Evolutionary conservation across 495 filamentous ascomycete species (phyloP), one percentile per base, ranked within the genome.

Genomic region (Tuber calosporum): DNA sequence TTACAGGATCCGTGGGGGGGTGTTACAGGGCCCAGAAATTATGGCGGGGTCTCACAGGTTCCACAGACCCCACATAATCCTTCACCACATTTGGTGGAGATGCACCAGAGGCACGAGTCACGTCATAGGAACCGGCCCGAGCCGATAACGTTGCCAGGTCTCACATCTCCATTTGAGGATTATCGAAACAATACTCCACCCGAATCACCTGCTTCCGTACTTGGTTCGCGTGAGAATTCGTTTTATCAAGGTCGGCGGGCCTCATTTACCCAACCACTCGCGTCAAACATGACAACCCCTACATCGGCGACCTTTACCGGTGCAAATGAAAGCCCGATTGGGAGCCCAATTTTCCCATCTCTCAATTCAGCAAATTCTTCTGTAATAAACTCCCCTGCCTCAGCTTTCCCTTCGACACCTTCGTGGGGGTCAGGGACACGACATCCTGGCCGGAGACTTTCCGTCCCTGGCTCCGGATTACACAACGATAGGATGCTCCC

Each of bases 101-200:
- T 79, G 53, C 75, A 77, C 53, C 78, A 72, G 42, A 66, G 70
- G 48, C 76, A 81, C 70, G 75, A 75, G 39, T 74, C 79, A 41
- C 73, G 77, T n/a, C 74, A 74, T 30, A 73, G 81, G 68, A 74
- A 72, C 36, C 74, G 80, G n/a, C 80, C 80, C 36, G 74, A 72
- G 48, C 79, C 80, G 38, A 76, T 81, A 66, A 70, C 73, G 68
- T 68, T 81, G 40, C 77, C 80, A 1, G 73, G 73, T 22, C 73
- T 37, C 43, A 75, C 67, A n/a, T 70, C 77, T 69, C 40, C 78
- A 8, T 81, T 81, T 45, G 77, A 74, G 43, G 72, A 73, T 53
- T 81, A 81, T 70, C 73, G 80, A 58, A 71, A 70, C 62, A 82
- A 79, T n/a, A 81, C 80, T 6, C 80, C 80, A 62, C 80, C 80